Percentiles rank a stretch among this genome's conserved stretches.
Conservation (phyloP, 2,329 filamentous ascomycete genomes). For the Sarocladium strictum region DNA sequence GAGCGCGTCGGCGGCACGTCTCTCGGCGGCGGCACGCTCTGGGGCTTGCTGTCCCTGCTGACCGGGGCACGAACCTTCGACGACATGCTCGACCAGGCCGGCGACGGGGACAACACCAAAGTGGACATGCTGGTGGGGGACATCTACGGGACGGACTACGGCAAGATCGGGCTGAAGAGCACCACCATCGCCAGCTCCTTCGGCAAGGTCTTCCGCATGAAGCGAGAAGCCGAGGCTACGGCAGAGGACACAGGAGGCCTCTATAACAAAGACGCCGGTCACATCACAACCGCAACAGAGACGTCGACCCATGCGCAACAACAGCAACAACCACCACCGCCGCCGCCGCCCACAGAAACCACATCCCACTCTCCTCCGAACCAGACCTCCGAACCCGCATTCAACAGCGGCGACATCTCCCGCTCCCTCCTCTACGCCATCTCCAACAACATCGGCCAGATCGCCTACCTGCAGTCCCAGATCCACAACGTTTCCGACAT, state of each 20-base stretch:
- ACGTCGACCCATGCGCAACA: too few relatives aligned
- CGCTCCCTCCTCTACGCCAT: slow-evolving; percentile 90
- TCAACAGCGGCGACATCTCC: slow-evolving; percentile 79
- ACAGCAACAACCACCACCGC: not conserved
- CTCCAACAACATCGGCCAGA: slow-evolving; percentile 97
- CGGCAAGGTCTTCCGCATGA: slow-evolving; percentile 93
- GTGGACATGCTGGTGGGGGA: slow-evolving; percentile 98
- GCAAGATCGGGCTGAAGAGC: slow-evolving; percentile 92
- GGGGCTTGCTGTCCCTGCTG: slow-evolving; percentile 85
- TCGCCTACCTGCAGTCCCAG: slow-evolving; percentile 94
- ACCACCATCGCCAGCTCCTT: slow-evolving; percentile 95
- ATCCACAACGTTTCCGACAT: slow-evolving; percentile 88
- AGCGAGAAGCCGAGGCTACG: slow-evolving; percentile 71
- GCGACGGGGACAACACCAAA: slow-evolving; percentile 81
- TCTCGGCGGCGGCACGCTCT: slow-evolving; percentile 92
- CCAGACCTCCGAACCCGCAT: slow-evolving; percentile 31
- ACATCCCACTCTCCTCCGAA: not conserved
- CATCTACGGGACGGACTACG: slow-evolving; percentile 94
- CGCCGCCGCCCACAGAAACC: slow-evolving; percentile 25
- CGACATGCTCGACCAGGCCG: slow-evolving; percentile 91
- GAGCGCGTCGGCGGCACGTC: slow-evolving; percentile 92
- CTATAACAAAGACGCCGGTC: slow-evolving; percentile 31
- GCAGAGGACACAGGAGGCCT: slow-evolving; percentile 65
- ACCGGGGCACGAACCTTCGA: slow-evolving; percentile 96
- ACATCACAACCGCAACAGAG: slow-evolving; percentile 23